These are phyloP conservation scores for Porcisia deanei DNA, from an alignment of 208 protist genomes.

Conservation along the genomic window DNA sequence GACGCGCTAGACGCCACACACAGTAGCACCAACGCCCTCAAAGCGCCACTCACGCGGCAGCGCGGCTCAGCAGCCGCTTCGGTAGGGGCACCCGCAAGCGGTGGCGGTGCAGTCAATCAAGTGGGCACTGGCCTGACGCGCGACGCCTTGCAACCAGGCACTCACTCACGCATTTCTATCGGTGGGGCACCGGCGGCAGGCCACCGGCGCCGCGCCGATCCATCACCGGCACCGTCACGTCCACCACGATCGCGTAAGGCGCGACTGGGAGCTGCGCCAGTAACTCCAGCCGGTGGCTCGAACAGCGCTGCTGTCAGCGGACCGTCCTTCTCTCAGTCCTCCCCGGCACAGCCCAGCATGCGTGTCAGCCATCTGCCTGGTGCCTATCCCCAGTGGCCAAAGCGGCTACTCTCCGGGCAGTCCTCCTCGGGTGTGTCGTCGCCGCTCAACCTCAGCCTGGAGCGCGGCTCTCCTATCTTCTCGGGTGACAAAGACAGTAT, in stretches of 20 bases:
- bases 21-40: constrained; percentile 5
- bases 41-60: neutral
- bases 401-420: constrained; percentile 12
- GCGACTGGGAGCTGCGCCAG: constrained; percentile 5
- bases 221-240: constrained; percentile 32
- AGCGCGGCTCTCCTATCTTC: constrained; percentile 10
- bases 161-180: neutral
- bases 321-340: constrained; percentile 19
- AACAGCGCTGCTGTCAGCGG: neutral
- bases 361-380: neutral
- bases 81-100: neutral
- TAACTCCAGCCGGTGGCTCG: neutral
- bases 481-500: constrained; percentile 14
- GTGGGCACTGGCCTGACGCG: constrained; percentile 18
- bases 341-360: constrained; percentile 10
- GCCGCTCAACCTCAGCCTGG: constrained; percentile 27
- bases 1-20: constrained; percentile 1
- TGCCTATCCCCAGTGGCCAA: neutral
- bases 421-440: constrained; percentile 26
- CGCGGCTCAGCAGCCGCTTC: neutral
- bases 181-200: neutral
- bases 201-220: constrained; percentile 27
- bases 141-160: constrained; percentile 13
- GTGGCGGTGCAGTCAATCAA: neutral
- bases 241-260: constrained; percentile 27